phyloP scores from a whole-genome alignment of 371 early-diverging fungal species.

The Mucor lusitanicus region DNA sequence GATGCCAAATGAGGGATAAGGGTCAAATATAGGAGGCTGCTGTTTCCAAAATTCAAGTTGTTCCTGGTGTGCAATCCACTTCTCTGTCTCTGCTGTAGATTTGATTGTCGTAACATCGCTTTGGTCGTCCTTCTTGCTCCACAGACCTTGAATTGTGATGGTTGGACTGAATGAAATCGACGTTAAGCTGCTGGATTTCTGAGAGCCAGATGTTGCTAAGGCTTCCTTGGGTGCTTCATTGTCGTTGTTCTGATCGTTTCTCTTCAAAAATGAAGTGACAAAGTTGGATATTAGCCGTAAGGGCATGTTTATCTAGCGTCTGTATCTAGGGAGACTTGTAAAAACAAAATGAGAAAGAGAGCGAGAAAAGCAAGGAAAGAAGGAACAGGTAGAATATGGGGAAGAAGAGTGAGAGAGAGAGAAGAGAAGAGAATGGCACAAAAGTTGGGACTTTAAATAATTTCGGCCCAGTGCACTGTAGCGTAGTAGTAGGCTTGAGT shows the following conservation, averaged over 20 bases:
- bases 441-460: neutral
- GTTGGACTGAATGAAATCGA: conserved; percentile 41
- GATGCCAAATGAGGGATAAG: conserved; percentile 23
- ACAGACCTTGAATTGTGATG: conserved; percentile 29
- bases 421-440: neutral
- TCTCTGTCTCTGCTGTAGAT: conserved; percentile 10
- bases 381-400: neutral
- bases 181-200: conserved; percentile 17
- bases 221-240: conserved; percentile 6
- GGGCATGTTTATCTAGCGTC: conserved; percentile 23
- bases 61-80: conserved; percentile 30
- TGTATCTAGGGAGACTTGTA: neutral
- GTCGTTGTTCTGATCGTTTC: conserved; percentile 8
- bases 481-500: neutral
- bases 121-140: conserved; percentile 27
- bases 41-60: conserved; percentile 37
- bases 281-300: conserved; percentile 34
- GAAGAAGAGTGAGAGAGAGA: neutral
- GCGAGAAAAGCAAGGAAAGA: neutral
- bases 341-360: neutral
- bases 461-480: neutral
- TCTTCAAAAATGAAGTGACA: conserved; percentile 32
- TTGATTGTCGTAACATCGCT: conserved; percentile 19
- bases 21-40: conserved; percentile 38
- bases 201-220: conserved; percentile 7